These are phyloP conservation scores for Gamarada debralockiae DNA, from an alignment of 495 filamentous ascomycete species.

Conservation along the genomic window DNA sequence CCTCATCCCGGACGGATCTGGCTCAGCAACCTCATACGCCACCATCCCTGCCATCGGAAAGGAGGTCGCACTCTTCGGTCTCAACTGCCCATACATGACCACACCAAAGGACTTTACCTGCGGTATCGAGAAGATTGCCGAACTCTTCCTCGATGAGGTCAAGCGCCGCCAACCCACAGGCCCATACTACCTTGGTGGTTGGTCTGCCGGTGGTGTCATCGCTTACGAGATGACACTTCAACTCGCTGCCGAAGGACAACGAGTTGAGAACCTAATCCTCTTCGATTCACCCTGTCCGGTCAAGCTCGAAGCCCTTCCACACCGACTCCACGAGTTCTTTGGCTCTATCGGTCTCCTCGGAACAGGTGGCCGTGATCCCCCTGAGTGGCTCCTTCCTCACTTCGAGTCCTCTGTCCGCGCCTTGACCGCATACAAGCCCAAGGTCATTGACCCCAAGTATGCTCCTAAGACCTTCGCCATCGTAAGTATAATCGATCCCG, in stretches of 20 bases:
- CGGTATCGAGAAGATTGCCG: conserved; percentile 47
- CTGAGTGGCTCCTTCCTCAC: conserved; percentile 77
- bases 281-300: conserved; percentile 50
- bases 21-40: conserved; percentile 60
- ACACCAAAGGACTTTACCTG: conserved; percentile 51
- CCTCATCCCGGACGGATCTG: conserved; percentile 73
- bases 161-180: conserved; percentile 57
- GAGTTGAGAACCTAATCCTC: conserved; percentile 70
- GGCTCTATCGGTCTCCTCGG: conserved; percentile 60
- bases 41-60: conserved; percentile 44
- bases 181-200: conserved; percentile 69
- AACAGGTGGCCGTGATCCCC: conserved; percentile 56
- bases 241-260: conserved; percentile 61
- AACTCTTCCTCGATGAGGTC: conserved; percentile 57
- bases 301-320: conserved; percentile 6
- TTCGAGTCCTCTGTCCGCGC: conserved; percentile 76
- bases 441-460: conserved; percentile 36
- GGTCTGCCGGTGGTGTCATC: conserved; percentile 86
- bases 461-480: conserved; percentile 46
- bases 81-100: conserved; percentile 62
- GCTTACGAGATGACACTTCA: conserved; percentile 82
- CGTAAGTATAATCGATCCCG: too few relatives aligned
- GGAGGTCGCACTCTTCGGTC: conserved; percentile 54
- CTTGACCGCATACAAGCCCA: conserved; percentile 57
- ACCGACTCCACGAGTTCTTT: conserved; percentile 4